Percentiles rank a stretch among this genome's conserved stretches.
Evolutionary conservation across 2,329 filamentous ascomycete genomes (phyloP).

Genomic region (Penicillium digitatum): DNA sequence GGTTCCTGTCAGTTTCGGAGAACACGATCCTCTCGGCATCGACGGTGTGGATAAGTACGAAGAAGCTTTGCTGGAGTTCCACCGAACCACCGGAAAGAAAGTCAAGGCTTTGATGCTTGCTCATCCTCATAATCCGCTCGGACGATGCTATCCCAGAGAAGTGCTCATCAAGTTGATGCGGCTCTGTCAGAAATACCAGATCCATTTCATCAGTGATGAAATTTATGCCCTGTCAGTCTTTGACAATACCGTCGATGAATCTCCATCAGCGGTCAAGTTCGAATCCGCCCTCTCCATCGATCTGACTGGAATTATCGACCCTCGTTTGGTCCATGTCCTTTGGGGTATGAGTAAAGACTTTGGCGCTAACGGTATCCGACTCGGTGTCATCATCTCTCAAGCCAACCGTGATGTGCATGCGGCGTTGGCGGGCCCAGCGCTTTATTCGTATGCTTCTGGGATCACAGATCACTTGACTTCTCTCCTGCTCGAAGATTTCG

Average conservation of each 20-base stretch:
- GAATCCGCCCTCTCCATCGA: conserved; percentile 48
- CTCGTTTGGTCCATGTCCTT: conserved; percentile 50
- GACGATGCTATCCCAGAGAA: conserved; percentile 45
- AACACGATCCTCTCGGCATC: conserved; percentile 43
- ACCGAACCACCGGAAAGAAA: conserved; percentile 36
- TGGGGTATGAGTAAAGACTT: conserved; percentile 52
- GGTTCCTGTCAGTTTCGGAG: conserved; percentile 45
- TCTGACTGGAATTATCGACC: conserved; percentile 46
- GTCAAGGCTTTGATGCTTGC: conserved; percentile 51
- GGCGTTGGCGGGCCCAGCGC: conserved; percentile 39
- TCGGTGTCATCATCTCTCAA: conserved; percentile 52
- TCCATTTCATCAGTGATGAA: conserved; percentile 58
- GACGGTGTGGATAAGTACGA: conserved; percentile 47
- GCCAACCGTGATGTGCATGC: conserved; percentile 40
- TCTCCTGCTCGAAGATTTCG: conserved; percentile 45
- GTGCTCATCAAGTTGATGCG: conserved; percentile 44
- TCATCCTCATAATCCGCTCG: conserved; percentile 53
- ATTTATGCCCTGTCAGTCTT: conserved; percentile 56
- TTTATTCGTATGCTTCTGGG: conserved; percentile 49
- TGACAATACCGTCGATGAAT: conserved; percentile 36
- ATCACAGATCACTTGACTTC: conserved; percentile 39
- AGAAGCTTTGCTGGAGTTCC: conserved; percentile 36
- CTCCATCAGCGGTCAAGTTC: conserved; percentile 36
- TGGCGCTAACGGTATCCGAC: conserved; percentile 53
- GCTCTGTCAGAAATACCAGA: conserved; percentile 48